A percentile compares a stretch with the other conserved stretches of the same genome.
Conservation (phyloP, 306 rosid genomes). For the Calophaca sinica region DNA sequence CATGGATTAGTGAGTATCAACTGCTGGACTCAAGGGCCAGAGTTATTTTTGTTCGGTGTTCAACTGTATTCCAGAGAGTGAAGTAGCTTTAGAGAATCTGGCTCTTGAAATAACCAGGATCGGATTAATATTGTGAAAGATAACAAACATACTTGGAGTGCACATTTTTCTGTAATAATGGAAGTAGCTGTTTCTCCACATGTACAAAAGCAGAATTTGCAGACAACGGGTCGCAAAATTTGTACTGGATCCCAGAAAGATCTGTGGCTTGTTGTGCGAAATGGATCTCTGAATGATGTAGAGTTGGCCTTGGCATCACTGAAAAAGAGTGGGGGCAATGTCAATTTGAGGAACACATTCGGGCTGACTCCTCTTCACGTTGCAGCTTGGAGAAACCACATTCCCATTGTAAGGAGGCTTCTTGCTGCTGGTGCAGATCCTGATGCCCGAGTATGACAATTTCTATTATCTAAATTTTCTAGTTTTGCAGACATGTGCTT, state of each 20-base stretch:
- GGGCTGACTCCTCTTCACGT: constrained; percentile 94
- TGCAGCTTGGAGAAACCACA: constrained; percentile 93
- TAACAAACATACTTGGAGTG: constrained; percentile 27
- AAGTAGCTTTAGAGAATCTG: constrained; percentile 32
- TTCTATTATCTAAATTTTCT: constrained; percentile 36
- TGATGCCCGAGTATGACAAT: constrained; percentile 80
- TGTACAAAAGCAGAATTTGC: constrained; percentile 68
- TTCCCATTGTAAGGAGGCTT: constrained; percentile 91
- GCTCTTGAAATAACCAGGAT: constrained; percentile 38
- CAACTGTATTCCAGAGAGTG: constrained; percentile 23
- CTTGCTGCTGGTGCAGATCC: constrained; percentile 95
- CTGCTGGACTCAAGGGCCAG: constrained; percentile 38
- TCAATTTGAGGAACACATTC: constrained; percentile 72
- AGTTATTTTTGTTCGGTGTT: constrained; percentile 24
- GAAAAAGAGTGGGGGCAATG: constrained; percentile 83
- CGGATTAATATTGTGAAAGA: constrained; percentile 34
- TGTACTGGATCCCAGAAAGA: constrained; percentile 59
- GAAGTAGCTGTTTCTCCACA: constrained; percentile 61
- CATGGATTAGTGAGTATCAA: constrained; percentile 54
- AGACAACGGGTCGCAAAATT: constrained; percentile 56
- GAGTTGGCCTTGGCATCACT: constrained; percentile 68
- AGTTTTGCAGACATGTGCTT: constrained; percentile 17
- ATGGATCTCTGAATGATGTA: constrained; percentile 80
- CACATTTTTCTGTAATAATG: constrained; percentile 49
- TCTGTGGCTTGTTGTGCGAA: constrained; percentile 73